A percentile compares a stretch with the other conserved stretches of the same genome.
phyloP scores from a whole-genome alignment of 768 basidiomycete genomes.

The Podaxis sp. region DNA sequence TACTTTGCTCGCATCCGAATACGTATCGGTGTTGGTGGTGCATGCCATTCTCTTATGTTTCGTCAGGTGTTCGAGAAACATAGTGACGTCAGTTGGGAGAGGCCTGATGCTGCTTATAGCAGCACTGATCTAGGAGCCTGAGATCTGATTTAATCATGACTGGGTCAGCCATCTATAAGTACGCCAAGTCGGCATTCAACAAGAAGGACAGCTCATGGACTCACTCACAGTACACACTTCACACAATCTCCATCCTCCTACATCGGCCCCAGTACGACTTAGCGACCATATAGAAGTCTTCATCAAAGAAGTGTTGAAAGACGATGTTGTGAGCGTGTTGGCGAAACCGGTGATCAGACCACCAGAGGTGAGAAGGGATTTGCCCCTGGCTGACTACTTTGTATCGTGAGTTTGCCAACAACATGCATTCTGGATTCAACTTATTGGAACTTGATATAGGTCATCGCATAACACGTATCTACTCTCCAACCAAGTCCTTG shows the following conservation, averaged over 20 bases:
- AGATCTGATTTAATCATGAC: too few relatives aligned
- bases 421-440: neutral
- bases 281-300: constrained; percentile 37
- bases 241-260: constrained; percentile 27
- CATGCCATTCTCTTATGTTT: too few relatives aligned
- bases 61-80: too few relatives aligned
- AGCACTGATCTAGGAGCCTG: too few relatives aligned
- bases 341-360: constrained; percentile 35
- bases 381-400: constrained; percentile 55
- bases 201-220: constrained; percentile 22
- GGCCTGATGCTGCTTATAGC: too few relatives aligned
- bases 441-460: constrained; percentile 25
- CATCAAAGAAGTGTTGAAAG: constrained; percentile 30
- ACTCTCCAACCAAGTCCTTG: constrained; percentile 53
- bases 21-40: too few relatives aligned
- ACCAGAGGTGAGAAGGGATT: constrained; percentile 35
- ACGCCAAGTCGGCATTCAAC: neutral
- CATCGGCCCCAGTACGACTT: constrained; percentile 25
- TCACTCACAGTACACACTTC: constrained; percentile 31
- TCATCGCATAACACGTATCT: constrained; percentile 72
- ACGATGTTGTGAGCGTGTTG: constrained; percentile 36
- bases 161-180: too few relatives aligned
- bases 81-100: too few relatives aligned
- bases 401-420: constrained; percentile 43
- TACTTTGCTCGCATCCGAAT: too few relatives aligned